Conservation (phyloP, 495 filamentous ascomycete species). For the Elaphomyces granulatus region DNA sequence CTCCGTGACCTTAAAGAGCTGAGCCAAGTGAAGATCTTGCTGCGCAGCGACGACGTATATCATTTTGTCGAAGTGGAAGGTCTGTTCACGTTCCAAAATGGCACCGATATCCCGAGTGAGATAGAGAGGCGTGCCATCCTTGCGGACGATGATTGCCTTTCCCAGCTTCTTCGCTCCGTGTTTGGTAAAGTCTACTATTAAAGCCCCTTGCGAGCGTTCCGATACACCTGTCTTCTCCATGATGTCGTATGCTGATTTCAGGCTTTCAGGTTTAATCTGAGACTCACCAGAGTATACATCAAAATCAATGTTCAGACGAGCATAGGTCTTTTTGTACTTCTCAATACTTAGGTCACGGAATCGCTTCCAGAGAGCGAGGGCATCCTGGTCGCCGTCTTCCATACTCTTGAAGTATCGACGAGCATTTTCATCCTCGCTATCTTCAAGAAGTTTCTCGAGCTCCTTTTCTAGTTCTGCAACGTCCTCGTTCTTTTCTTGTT, state of each 20-base stretch:
- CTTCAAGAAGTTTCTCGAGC: conserved; percentile 37
- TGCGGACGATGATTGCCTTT: conserved; percentile 52
- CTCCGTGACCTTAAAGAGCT: conserved; percentile 58
- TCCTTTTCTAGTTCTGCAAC: conserved; percentile 33
- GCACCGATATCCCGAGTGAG: conserved; percentile 61
- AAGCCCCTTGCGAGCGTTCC: conserved; percentile 73
- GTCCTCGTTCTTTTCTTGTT: conserved; percentile 37
- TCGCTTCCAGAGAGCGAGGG: conserved; percentile 65
- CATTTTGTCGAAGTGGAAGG: conserved; percentile 59
- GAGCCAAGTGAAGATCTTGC: conserved; percentile 57
- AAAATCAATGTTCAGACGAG: conserved; percentile 78
- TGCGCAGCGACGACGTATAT: conserved; percentile 59
- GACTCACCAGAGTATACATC: conserved; percentile 92
- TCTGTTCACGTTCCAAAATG: conserved; percentile 44
- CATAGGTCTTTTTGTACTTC: conserved; percentile 70
- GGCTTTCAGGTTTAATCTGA: conserved; percentile 71
- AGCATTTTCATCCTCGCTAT: conserved; percentile 48
- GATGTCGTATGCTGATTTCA: conserved; percentile 46
- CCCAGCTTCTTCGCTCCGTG: conserved; percentile 53
- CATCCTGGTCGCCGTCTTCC: conserved; percentile 65
- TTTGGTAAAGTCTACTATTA: conserved; percentile 78
- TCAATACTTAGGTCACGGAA: conserved; percentile 85
- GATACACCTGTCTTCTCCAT: conserved; percentile 62
- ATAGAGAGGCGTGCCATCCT: conserved; percentile 55
- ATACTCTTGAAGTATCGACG: conserved; percentile 83